These are phyloP conservation scores for Pyrus betulifolia DNA, from an alignment of 306 rosid genomes.

Conservation along the genomic window DNA sequence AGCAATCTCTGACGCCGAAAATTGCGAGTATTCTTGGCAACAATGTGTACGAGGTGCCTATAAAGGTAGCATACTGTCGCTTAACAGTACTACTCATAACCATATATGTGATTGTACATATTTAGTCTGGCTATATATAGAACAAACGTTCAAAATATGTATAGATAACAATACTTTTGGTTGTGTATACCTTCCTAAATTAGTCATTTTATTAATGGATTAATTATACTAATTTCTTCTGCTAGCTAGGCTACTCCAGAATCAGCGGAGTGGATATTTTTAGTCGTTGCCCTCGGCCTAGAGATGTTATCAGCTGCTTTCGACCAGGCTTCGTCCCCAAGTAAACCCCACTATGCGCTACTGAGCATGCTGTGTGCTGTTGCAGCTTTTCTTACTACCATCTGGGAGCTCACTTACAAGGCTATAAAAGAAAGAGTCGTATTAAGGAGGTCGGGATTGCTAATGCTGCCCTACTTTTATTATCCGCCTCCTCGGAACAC, in stretches of 20 bases:
- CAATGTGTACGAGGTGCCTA: neutral
- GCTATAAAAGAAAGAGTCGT: neutral
- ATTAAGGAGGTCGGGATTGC: neutral
- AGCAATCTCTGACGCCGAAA: neutral
- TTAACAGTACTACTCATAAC: no score
- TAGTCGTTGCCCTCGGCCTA: neutral
- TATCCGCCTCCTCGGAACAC: neutral
- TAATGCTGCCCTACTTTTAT: neutral
- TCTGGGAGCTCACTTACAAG: neutral
- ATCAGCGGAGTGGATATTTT: neutral
- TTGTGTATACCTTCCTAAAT: no score
- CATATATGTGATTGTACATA: no score
- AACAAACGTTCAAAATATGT: no score
- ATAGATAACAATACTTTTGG: no score
- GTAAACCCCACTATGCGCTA: neutral
- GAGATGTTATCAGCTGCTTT: neutral
- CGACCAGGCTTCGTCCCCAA: neutral
- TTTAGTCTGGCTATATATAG: no score
- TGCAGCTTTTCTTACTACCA: neutral
- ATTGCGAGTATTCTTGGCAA: neutral
- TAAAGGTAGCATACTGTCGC: neutral
- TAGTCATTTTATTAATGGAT: no score
- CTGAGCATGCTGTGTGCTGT: neutral
- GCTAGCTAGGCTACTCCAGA: neutral
- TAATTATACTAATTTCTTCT: neutral